Percentiles rank a stretch among this genome's conserved stretches.
Evolutionary conservation across 2,329 filamentous ascomycete genomes (phyloP).

Genomic region (Akanthomyces uredinophilus): DNA sequence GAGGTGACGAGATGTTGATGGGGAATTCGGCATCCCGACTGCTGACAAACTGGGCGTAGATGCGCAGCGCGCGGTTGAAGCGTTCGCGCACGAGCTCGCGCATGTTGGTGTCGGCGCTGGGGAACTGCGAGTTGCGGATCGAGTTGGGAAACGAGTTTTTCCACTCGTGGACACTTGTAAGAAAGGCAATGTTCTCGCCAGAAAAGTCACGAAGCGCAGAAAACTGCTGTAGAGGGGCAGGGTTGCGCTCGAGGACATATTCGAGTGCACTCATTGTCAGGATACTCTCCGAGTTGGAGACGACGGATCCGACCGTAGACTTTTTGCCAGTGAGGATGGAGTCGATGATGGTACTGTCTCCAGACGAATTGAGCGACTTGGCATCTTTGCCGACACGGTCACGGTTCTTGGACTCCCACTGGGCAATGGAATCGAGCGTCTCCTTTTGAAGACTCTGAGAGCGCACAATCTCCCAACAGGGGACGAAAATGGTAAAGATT

Average conservation of each 20-base stretch:
- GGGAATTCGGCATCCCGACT: conserved; percentile 56
- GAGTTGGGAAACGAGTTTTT: conserved; percentile 34
- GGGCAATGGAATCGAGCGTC: conserved; percentile 39
- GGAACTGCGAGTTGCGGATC: conserved; percentile 14
- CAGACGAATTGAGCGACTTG: conserved; percentile 18
- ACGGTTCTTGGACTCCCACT: conserved; percentile 36
- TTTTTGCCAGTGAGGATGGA: conserved; percentile 25
- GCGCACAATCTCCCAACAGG: conserved; percentile 52
- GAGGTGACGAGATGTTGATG: conserved; percentile 55
- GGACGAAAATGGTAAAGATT: conserved; percentile 57
- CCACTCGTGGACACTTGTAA: conserved; percentile 54
- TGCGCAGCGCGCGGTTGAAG: conserved; percentile 54
- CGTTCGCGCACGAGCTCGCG: conserved; percentile 36
- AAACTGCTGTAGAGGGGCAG: conserved; percentile 56
- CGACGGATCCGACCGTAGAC: conserved; percentile 29
- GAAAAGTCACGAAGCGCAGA: conserved; percentile 63
- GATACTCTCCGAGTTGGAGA: conserved; percentile 34
- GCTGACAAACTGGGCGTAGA: conserved; percentile 58
- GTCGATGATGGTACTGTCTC: conserved; percentile 21
- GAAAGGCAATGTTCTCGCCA: conserved; percentile 65
- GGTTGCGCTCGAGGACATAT: conserved; percentile 53
- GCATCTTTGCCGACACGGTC: conserved; percentile 20
- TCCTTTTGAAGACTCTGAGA: conserved; percentile 36
- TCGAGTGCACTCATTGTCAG: conserved; percentile 59
- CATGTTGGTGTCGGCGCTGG: conserved; percentile 12